Conservation (phyloP, 441 rosid genomes). For the Populus tomentosa region DNA sequence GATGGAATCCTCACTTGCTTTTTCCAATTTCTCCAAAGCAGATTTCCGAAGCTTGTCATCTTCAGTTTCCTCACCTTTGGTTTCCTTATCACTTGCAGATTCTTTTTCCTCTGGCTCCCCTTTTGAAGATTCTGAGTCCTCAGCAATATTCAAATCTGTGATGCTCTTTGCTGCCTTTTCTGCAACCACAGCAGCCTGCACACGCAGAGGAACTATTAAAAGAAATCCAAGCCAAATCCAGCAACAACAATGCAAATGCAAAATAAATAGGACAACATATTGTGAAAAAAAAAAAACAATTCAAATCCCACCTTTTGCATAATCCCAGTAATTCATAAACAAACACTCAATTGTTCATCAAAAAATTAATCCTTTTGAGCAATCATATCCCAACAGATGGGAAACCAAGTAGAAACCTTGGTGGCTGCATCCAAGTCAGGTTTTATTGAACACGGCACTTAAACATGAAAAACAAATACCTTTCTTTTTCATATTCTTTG, state of each 20-base stretch:
- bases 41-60: slow-evolving; percentile 50
- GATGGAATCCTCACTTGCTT: slow-evolving; percentile 74
- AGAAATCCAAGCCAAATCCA: slow-evolving; percentile 2
- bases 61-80: slow-evolving; percentile 61
- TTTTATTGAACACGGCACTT: neutral
- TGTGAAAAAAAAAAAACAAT: neutral
- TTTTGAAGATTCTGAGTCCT: slow-evolving; percentile 56
- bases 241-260: neutral
- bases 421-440: neutral
- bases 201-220: slow-evolving; percentile 17
- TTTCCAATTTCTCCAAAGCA: slow-evolving; percentile 74
- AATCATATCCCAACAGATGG: neutral
- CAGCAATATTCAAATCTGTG: slow-evolving; percentile 42
- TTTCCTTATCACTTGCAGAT: slow-evolving; percentile 46
- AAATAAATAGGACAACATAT: neutral
- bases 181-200: slow-evolving; percentile 83
- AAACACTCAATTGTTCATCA: too few relatives aligned
- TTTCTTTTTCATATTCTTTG: neutral
- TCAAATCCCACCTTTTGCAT: neutral
- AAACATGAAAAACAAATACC: neutral
- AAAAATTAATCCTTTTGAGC: neutral
- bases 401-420: neutral
- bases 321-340: neutral
- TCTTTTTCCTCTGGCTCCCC: slow-evolving; percentile 50
- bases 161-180: slow-evolving; percentile 86